Percentiles rank a stretch among this genome's conserved stretches.
These are phyloP conservation scores for Carallia pectinifolia DNA, from an alignment of 345 rosid genomes.

Conservation along the genomic window DNA sequence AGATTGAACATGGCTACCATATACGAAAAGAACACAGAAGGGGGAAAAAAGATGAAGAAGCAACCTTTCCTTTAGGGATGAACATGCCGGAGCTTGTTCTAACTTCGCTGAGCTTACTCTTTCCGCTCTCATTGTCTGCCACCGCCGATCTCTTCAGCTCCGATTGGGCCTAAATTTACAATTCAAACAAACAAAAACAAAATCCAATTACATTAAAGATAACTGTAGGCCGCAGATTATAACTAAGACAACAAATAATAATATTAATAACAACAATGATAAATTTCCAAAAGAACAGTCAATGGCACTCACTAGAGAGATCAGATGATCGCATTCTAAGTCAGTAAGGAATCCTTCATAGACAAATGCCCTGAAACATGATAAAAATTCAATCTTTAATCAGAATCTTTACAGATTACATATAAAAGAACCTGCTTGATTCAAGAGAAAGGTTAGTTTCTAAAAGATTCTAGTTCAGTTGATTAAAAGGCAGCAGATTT, in stretches of 20 bases:
- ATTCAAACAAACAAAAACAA: constrained; percentile 10
- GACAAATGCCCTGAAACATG: constrained; percentile 69
- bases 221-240: background rate
- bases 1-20: too few species aligned
- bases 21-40: background rate
- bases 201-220: background rate
- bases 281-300: background rate
- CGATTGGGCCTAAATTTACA: constrained; percentile 57
- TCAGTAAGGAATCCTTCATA: constrained; percentile 88
- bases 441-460: too few species aligned
- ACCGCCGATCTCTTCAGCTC: constrained; percentile 90
- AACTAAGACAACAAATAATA: too few species aligned
- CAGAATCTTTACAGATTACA: background rate
- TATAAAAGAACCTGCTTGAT: too few species aligned
- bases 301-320: constrained; percentile 64
- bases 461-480: too few species aligned
- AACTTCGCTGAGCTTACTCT: constrained; percentile 81
- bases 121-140: constrained; percentile 81
- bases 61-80: constrained; percentile 82
- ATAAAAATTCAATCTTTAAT: background rate
- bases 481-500: too few species aligned
- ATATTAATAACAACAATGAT: too few species aligned
- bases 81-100: constrained; percentile 97
- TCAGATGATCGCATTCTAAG: constrained; percentile 92
- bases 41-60: constrained; percentile 6